Evolutionary conservation across 768 basidiomycete species (phyloP).

Genomic region (Chalciporus sphaerocephalus): DNA sequence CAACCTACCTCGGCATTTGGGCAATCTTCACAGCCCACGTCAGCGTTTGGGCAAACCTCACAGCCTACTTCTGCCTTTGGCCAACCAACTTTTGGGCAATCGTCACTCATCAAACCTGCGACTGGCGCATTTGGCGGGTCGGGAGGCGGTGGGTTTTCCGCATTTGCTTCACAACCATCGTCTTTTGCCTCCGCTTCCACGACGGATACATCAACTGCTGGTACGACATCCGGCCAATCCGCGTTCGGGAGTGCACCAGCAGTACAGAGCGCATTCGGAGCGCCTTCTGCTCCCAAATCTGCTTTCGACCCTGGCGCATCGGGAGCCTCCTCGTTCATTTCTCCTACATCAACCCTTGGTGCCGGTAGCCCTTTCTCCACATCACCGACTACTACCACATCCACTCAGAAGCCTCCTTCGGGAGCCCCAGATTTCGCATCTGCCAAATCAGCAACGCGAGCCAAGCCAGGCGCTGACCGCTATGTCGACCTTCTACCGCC

Average conservation of each 20-base stretch:
- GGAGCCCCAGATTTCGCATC: conserved; percentile 33
- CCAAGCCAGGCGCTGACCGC: conserved; percentile 45
- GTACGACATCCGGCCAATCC: conserved; percentile 14
- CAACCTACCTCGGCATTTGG: conserved; percentile 31
- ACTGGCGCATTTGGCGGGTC: conserved; percentile 48
- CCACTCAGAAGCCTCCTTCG: conserved; percentile 17
- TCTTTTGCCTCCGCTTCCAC: conserved; percentile 33
- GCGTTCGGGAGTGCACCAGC: conserved; percentile 16
- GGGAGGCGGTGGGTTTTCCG: conserved; percentile 44
- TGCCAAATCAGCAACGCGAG: conserved; percentile 31
- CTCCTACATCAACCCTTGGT: conserved; percentile 20
- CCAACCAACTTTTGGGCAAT: conserved; percentile 34
- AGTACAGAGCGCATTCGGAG: conserved; percentile 21
- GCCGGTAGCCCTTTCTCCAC: conserved; percentile 23
- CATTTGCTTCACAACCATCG: conserved; percentile 47
- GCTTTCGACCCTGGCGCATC: conserved; percentile 23
- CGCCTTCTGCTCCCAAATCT: conserved; percentile 14
- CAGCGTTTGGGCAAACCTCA: conserved; percentile 31
- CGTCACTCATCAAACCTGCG: conserved; percentile 44
- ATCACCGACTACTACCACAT: conserved; percentile 22
- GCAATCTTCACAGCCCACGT: conserved; percentile 24
- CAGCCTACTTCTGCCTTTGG: conserved; percentile 33
- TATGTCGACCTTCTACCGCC: conserved; percentile 54
- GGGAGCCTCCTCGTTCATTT: conserved; percentile 21
- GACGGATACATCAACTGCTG: conserved; percentile 4